A percentile compares a stretch with the other conserved stretches of the same genome.
Conservation (phyloP, 169 alveolate species). For the Eimeria brunetti region DNA sequence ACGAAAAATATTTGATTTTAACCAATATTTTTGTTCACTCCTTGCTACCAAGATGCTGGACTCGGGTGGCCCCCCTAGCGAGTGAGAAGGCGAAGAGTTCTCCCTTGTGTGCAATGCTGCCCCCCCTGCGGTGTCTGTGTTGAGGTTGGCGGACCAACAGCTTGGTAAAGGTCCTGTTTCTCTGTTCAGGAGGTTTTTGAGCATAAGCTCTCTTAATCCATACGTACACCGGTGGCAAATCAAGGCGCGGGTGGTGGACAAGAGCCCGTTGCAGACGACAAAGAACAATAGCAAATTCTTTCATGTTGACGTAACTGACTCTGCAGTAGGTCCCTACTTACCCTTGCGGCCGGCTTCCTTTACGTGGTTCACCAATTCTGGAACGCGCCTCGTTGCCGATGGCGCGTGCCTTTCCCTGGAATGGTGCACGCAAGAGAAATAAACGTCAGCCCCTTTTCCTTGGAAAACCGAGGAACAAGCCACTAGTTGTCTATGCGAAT, state of each 20-base stretch:
- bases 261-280: conserved; percentile 64
- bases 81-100: not conserved
- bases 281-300: conserved; percentile 73
- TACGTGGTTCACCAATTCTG: not conserved
- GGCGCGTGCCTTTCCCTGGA: not conserved
- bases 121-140: not conserved
- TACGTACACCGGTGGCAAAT: conserved; percentile 74
- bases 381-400: not conserved
- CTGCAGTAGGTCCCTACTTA: conserved; percentile 52
- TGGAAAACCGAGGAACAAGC: not conserved
- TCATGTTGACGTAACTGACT: conserved; percentile 66
- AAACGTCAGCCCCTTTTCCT: not conserved
- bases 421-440: not conserved
- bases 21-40: not conserved
- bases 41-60: conserved; percentile 12
- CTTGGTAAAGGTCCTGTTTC: not conserved
- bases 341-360: not conserved
- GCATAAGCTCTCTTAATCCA: conserved; percentile 67
- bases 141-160: not conserved
- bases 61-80: conserved; percentile 43
- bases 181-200: conserved; percentile 47
- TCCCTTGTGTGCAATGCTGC: not conserved
- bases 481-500: not conserved
- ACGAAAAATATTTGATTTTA: not conserved
- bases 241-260: conserved; percentile 76